phyloP scores from a whole-genome alignment of 306 rosid genomes.

The Delonix regia region DNA sequence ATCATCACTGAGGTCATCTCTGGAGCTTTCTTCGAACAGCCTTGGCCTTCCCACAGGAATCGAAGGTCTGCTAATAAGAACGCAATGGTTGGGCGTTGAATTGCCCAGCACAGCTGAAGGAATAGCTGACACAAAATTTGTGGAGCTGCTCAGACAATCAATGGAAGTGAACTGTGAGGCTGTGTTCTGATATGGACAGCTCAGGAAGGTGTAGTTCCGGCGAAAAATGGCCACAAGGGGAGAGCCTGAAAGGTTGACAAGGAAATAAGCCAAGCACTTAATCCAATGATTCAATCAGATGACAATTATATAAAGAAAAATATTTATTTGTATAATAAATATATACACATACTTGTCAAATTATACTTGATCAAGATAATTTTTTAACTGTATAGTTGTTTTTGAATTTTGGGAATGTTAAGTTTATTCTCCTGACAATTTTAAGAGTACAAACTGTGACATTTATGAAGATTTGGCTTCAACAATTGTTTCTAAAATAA shows the following conservation, averaged over 20 bases:
- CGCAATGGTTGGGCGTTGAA: conserved; percentile 49
- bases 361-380: too few species aligned
- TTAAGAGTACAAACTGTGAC: too few species aligned
- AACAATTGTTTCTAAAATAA: too few species aligned
- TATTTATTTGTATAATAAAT: too few species aligned
- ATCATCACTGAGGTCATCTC: conserved; percentile 43
- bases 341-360: too few species aligned
- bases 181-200: conserved; percentile 54
- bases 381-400: too few species aligned
- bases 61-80: conserved; percentile 35
- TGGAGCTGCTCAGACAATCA: conserved; percentile 66
- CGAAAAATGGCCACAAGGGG: conserved; percentile 47
- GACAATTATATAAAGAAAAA: too few species aligned
- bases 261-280: too few species aligned
- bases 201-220: conserved; percentile 56
- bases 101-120: conserved; percentile 45
- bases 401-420: too few species aligned
- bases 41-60: conserved; percentile 50
- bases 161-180: conserved; percentile 48
- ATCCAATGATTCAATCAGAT: too few species aligned
- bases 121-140: conserved; percentile 58
- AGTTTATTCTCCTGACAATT: too few species aligned
- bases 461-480: too few species aligned
- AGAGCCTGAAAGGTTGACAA: conserved; percentile 57
- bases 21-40: conserved; percentile 31